These are phyloP conservation scores for Phanerochaete carnosa DNA, from an alignment of 768 basidiomycete species.

Conservation along the genomic window DNA sequence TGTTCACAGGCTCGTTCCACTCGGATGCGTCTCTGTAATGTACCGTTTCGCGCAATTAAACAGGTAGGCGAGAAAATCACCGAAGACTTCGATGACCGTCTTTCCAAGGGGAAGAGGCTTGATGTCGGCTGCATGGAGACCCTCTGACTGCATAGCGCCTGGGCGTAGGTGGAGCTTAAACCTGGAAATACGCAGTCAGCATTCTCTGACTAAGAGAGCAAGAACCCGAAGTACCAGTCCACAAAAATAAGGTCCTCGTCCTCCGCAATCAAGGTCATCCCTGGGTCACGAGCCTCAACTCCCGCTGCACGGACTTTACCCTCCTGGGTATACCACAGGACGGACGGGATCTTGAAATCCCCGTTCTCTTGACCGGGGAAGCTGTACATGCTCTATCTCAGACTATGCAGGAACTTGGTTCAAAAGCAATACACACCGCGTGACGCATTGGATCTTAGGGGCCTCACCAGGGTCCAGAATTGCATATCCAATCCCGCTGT, in stretches of 20 bases:
- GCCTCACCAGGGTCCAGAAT: constrained; percentile 34
- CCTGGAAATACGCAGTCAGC: neutral
- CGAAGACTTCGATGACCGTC: constrained; percentile 4
- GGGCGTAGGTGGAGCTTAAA: constrained; percentile 8
- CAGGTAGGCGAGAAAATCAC: constrained; percentile 7
- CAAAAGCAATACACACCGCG: constrained; percentile 17
- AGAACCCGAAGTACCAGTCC: constrained; percentile 9
- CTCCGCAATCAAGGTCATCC: constrained; percentile 35
- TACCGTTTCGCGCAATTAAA: constrained; percentile 3
- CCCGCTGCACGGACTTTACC: constrained; percentile 40
- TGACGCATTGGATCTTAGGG: constrained; percentile 45
- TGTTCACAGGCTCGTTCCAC: constrained; percentile 43
- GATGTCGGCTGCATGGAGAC: neutral
- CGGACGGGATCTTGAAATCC: constrained; percentile 46
- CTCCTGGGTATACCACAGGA: constrained; percentile 42
- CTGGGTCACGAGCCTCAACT: constrained; percentile 42
- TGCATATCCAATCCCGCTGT: constrained; percentile 45
- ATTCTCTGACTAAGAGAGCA: neutral
- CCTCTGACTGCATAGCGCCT: neutral
- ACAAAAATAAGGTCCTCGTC: constrained; percentile 29
- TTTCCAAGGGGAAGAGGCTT: constrained; percentile 1
- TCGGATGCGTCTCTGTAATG: constrained; percentile 30
- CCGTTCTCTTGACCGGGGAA: constrained; percentile 42
- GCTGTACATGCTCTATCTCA: too few species aligned
- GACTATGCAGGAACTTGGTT: too few species aligned